phyloP scores from a whole-genome alignment of 1,284 basidiomycete species.

The Limonomyces culmigenus region DNA sequence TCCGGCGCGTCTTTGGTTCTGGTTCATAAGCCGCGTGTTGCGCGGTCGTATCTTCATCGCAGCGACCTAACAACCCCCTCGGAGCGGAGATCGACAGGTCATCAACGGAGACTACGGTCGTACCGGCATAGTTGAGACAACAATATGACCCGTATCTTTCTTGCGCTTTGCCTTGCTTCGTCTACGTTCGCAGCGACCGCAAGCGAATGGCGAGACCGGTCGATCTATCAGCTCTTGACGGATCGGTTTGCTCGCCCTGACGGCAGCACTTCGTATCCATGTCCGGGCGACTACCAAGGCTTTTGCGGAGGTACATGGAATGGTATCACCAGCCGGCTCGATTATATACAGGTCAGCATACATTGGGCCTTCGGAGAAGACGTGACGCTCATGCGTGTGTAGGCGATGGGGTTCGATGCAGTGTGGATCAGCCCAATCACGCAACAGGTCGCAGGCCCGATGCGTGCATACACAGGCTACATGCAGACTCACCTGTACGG shows the following conservation, averaged over 20 bases:
- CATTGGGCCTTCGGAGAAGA: too few species aligned
- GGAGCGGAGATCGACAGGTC: too few species aligned
- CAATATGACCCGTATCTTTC: not conserved
- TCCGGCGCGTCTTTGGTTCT: too few species aligned
- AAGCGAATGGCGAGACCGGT: slow-evolving; percentile 12
- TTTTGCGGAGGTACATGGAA: slow-evolving; percentile 74
- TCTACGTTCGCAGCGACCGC: slow-evolving; percentile 11
- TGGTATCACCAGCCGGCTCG: slow-evolving; percentile 56
- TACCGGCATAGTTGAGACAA: not conserved
- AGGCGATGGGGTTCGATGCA: slow-evolving; percentile 1
- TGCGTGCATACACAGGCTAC: slow-evolving; percentile 19
- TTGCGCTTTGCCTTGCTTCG: slow-evolving; percentile 2
- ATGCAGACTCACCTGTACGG: slow-evolving; percentile 47
- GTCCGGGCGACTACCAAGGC: slow-evolving; percentile 28
- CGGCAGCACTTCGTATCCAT: slow-evolving; percentile 25
- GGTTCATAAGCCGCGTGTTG: too few species aligned
- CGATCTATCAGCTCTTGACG: slow-evolving; percentile 31
- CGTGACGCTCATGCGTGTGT: too few species aligned
- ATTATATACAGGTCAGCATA: slow-evolving; percentile 65
- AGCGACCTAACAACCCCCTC: too few species aligned
- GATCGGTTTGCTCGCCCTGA: slow-evolving; percentile 48
- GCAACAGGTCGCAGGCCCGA: not conserved
- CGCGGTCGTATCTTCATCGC: too few species aligned
- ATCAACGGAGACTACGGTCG: too few species aligned
- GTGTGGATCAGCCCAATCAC: not conserved